phyloP scores from a whole-genome alignment of 2,329 filamentous ascomycete species.

The Arthrinium phaeospermum region DNA sequence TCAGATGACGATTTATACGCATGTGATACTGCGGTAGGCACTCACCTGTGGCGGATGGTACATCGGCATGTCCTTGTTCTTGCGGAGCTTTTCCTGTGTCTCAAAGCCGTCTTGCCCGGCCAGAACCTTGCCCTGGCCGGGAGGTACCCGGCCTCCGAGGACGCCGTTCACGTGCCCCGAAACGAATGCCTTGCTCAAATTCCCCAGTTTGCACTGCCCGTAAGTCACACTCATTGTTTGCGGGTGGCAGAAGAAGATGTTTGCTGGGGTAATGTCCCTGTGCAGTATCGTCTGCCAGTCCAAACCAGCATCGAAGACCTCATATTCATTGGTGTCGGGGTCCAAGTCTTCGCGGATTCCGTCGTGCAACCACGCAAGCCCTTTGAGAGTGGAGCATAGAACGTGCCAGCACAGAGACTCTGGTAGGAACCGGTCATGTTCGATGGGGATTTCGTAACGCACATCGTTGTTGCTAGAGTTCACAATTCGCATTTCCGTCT shows the following conservation, averaged over 20 bases:
- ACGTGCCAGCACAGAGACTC: constrained; percentile 64
- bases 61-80: constrained; percentile 26
- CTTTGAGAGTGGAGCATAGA: constrained; percentile 51
- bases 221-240: constrained; percentile 52
- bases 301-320: constrained; percentile 33
- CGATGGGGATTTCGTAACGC: neutral
- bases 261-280: constrained; percentile 50
- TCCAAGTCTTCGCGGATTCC: constrained; percentile 42
- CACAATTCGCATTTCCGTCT: neutral
- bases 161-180: constrained; percentile 42
- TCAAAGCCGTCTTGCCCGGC: constrained; percentile 29
- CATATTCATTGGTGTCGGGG: constrained; percentile 19
- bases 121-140: constrained; percentile 30
- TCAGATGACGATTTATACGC: neutral
- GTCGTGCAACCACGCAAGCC: constrained; percentile 59
- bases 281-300: constrained; percentile 61
- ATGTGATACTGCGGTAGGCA: neutral
- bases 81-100: constrained; percentile 29
- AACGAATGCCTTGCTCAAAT: constrained; percentile 48
- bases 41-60: constrained; percentile 35
- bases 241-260: constrained; percentile 57
- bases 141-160: constrained; percentile 15
- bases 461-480: neutral
- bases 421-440: constrained; percentile 46
- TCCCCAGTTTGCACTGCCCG: constrained; percentile 59